Percentiles rank a stretch among this genome's conserved stretches.
These are phyloP conservation scores for Coccomyxa sp. DNA, from an alignment of 139 green algal species.

Conservation along the genomic window DNA sequence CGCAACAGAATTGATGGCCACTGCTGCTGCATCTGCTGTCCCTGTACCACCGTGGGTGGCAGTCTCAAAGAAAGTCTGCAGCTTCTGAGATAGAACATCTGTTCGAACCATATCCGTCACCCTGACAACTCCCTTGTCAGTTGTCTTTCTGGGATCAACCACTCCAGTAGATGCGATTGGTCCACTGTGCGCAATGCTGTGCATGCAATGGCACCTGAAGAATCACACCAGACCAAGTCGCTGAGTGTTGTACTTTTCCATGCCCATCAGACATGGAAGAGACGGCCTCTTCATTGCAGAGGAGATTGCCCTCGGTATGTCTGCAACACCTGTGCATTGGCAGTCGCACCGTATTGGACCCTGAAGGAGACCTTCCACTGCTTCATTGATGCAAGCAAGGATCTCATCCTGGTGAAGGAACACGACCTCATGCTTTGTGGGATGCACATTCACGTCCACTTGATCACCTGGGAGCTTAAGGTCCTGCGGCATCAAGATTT, in stretches of 20 bases:
- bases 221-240: background rate
- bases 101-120: background rate
- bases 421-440: constrained; percentile 91
- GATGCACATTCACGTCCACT: constrained; percentile 96
- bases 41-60: constrained; percentile 26
- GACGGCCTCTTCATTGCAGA: background rate
- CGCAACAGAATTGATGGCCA: constrained; percentile 29
- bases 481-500: constrained; percentile 23
- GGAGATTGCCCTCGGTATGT: background rate
- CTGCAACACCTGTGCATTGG: background rate
- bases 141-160: background rate
- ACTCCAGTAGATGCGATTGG: background rate
- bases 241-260: background rate
- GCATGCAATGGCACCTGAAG: background rate
- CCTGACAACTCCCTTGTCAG: background rate
- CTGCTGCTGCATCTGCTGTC: constrained; percentile 32
- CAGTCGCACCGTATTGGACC: background rate
- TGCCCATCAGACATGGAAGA: background rate
- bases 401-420: constrained; percentile 84
- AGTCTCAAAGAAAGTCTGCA: constrained; percentile 77
- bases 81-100: constrained; percentile 45
- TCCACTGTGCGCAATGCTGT: background rate
- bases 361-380: constrained; percentile 61
- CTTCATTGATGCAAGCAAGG: constrained; percentile 47
- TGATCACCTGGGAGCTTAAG: constrained; percentile 71